These are phyloP conservation scores for Phytophthora brassicae DNA, from an alignment of 352 stramenopile genomes.

Conservation along the genomic window DNA sequence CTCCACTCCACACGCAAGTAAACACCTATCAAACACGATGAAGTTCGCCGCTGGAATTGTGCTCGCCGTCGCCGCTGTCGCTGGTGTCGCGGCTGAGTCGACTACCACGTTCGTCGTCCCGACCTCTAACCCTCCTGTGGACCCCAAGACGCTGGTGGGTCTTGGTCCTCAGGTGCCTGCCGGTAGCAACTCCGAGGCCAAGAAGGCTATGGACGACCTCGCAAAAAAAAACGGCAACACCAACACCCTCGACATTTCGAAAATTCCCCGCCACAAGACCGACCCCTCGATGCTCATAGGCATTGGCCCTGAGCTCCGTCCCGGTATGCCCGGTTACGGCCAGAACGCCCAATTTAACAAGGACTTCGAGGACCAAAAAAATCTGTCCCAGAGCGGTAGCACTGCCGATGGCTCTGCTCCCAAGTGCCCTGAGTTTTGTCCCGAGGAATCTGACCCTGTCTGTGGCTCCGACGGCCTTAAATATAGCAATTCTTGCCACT, in stretches of 20 bases:
- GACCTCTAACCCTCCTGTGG: neutral
- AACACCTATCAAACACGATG: too few relatives aligned
- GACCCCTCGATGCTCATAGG: neutral
- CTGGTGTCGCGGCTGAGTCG: constrained; percentile 5
- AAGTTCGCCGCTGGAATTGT: constrained; percentile 23
- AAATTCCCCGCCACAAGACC: neutral
- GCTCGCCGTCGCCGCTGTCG: constrained; percentile 10
- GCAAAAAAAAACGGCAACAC: constrained; percentile 1
- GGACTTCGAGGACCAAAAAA: constrained; percentile 10
- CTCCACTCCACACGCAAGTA: neutral
- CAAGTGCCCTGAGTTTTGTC: constrained; percentile 30
- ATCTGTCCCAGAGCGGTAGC: constrained; percentile 5
- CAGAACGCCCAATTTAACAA: constrained; percentile 20
- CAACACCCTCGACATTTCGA: neutral
- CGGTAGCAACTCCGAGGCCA: constrained; percentile 18
- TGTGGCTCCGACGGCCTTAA: constrained; percentile 36
- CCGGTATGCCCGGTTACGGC: constrained; percentile 21
- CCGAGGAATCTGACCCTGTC: constrained; percentile 32
- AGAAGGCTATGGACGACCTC: constrained; percentile 20
- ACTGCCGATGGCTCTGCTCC: too few relatives aligned
- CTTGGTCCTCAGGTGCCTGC: constrained; percentile 8
- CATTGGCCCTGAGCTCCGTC: constrained; percentile 10
- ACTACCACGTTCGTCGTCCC: constrained; percentile 13
- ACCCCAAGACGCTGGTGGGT: constrained; percentile 10
- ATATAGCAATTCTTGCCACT: constrained; percentile 38